Evolutionary conservation across 345 rosid species (phyloP).

Genomic region (Citrus glauca): DNA sequence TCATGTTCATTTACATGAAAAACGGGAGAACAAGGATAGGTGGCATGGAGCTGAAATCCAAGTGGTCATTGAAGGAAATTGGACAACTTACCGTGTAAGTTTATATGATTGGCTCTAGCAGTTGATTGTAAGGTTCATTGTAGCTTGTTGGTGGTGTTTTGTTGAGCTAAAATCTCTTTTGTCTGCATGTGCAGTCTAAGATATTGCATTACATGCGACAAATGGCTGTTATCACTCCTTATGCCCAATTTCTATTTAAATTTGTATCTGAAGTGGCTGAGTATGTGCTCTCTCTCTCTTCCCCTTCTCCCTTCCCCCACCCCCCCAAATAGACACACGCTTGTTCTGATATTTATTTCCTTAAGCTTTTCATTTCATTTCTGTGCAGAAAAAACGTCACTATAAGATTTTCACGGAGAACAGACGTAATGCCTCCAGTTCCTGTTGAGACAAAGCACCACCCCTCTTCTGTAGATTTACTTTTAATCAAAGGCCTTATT

Average conservation of each 20-base stretch:
- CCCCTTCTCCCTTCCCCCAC: slow-evolving; percentile 16
- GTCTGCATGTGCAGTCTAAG: slow-evolving; percentile 63
- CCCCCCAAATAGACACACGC: no score
- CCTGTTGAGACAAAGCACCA: slow-evolving; percentile 95
- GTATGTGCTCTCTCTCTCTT: slow-evolving; percentile 44
- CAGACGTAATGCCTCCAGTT: slow-evolving; percentile 94
- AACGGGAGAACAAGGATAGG: slow-evolving; percentile 53
- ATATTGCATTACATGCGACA: slow-evolving; percentile 98
- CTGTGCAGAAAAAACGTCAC: slow-evolving; percentile 74
- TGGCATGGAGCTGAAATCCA: slow-evolving; percentile 98
- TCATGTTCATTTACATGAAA: slow-evolving; percentile 85
- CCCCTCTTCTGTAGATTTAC: slow-evolving; percentile 93
- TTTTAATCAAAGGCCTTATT: slow-evolving; percentile 82
- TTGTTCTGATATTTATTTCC: slow-evolving; percentile 8
- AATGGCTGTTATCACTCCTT: slow-evolving; percentile 98
- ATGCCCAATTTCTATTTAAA: slow-evolving; percentile 82
- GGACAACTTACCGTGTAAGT: slow-evolving; percentile 95
- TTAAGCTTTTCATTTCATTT: slow-evolving; percentile 2
- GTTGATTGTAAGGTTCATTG: not conserved
- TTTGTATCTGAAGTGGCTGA: slow-evolving; percentile 74
- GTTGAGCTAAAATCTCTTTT: slow-evolving; percentile 11
- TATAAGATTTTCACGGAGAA: slow-evolving; percentile 78
- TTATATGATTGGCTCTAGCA: not conserved
- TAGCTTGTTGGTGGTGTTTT: not conserved
- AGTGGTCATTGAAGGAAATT: slow-evolving; percentile 95